phyloP scores from a whole-genome alignment of 1,284 basidiomycete species.

The Microbotryum lychnidis-dioicae region DNA sequence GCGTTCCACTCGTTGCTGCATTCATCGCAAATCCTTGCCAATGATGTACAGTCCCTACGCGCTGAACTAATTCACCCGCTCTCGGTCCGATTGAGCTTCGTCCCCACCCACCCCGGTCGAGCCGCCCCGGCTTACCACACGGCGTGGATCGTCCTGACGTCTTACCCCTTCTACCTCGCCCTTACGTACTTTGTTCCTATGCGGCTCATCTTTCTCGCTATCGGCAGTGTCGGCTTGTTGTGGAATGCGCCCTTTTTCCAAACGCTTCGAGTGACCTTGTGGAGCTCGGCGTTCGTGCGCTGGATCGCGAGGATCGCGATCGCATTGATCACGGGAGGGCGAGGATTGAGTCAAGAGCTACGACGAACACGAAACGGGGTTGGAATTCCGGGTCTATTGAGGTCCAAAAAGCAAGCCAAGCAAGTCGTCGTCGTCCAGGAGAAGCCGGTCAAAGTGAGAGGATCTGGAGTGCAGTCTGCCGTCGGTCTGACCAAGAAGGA shows the following conservation, averaged over 20 bases:
- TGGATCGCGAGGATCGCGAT: slow-evolving; percentile 12
- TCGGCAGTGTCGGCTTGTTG: slow-evolving; percentile 28
- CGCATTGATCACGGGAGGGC: slow-evolving; percentile 15
- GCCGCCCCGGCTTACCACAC: slow-evolving; percentile 24
- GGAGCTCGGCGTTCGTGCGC: slow-evolving; percentile 17
- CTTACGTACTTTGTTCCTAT: slow-evolving; percentile 29
- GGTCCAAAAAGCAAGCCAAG: slow-evolving; percentile 6
- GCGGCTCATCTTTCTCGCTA: slow-evolving; percentile 26
- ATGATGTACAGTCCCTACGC: slow-evolving; percentile 25
- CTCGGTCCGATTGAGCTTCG: slow-evolving; percentile 17
- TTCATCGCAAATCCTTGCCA: slow-evolving; percentile 24
- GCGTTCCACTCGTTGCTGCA: slow-evolving; percentile 28
- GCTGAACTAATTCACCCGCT: slow-evolving; percentile 25
- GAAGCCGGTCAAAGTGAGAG: slow-evolving; percentile 17
- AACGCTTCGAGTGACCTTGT: slow-evolving; percentile 23
- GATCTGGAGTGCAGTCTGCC: neutral
- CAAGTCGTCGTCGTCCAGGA: slow-evolving; percentile 8
- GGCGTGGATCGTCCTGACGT: slow-evolving; percentile 30
- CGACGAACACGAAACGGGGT: slow-evolving; percentile 13
- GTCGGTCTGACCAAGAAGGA: neutral
- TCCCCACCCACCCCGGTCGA: slow-evolving; percentile 9
- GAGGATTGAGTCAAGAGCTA: slow-evolving; percentile 18
- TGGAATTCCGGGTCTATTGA: slow-evolving; percentile 20
- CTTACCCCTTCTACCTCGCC: slow-evolving; percentile 33
- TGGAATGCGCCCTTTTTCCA: slow-evolving; percentile 35